Base-by-base conservation (phyloP, 2,329 filamentous ascomycete species). In the Tricladium varicosporioides region DNA sequence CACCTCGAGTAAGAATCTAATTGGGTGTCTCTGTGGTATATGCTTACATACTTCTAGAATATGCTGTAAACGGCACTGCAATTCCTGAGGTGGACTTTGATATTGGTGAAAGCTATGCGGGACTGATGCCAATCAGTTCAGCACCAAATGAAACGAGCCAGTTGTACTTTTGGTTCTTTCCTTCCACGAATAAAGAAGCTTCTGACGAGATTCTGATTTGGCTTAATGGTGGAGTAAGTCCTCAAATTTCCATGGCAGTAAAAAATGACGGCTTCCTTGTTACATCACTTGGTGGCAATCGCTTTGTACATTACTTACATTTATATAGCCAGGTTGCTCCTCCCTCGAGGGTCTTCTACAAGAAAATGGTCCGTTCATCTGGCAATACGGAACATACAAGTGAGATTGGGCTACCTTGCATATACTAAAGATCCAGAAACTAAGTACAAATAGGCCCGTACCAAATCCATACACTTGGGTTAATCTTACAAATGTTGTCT, bases 281-380 rank as follows among this genome's bases (percentile, higher is more conserved):
- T 4, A 13, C 16, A 18, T 13, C 43, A 46, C 4, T 18, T 18
- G 22, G 22, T 13, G 5, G 33, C 46, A 48, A 45, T 7, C 15
- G 5, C 22, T 51, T 27, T 36, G 45, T 19, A 57, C 53, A 60
- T 60, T 43, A 50, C 33, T 36, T 43, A 13, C 1, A 27, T 27
- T 27, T 27, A 27, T 15, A 16, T 48, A 80, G 77, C 80, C 80
- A n/a, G 80, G 80, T 19, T 84, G 80, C 64, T 78, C 76, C 32
- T 88, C 85, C 1, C 77, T 91, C 5, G 80, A 85, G 62, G 88
- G 87, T 7, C 75, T 92, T 1, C 70, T 93, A 9, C 87, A 90
- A 51, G 89, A 93, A 65, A 92, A 91, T 64, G 89, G 90, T 0
- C 87, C 89, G 0, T 87, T 91, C 65, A 56, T 80, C 5, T 90